phyloP scores from a whole-genome alignment of 2,329 filamentous ascomycete species.

The Dothideomycetes sp. region DNA sequence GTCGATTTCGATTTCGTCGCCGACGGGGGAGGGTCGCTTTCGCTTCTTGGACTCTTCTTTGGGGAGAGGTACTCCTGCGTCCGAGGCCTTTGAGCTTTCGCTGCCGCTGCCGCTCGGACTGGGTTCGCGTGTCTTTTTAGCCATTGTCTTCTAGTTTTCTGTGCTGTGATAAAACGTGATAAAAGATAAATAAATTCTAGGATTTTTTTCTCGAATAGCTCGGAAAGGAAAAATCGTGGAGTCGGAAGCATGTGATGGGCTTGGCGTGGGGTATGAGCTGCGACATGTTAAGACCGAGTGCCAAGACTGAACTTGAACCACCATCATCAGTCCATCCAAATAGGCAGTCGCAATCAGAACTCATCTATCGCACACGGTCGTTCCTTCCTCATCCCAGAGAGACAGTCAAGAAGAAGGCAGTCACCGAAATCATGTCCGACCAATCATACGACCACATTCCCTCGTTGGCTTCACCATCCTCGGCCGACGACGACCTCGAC shows the following conservation, averaged over 20 bases:
- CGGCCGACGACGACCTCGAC: conserved; percentile 37
- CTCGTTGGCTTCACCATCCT: conserved; percentile 15
- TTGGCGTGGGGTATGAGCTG: not conserved
- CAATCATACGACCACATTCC: conserved; percentile 40
- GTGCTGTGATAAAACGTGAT: not conserved
- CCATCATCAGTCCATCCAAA: too few relatives aligned
- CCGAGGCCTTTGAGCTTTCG: not conserved
- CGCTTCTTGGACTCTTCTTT: conserved; percentile 47
- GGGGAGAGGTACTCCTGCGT: not conserved
- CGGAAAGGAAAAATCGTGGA: not conserved
- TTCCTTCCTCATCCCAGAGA: too few relatives aligned
- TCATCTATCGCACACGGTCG: too few relatives aligned
- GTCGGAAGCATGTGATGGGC: not conserved
- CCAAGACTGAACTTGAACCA: too few relatives aligned
- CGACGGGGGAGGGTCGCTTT: conserved; percentile 47
- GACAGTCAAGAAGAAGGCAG: not conserved
- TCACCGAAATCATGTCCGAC: conserved; percentile 21
- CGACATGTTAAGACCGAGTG: not conserved
- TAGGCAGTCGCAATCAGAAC: too few relatives aligned
- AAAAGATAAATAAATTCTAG: too few relatives aligned
- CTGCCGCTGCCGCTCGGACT: conserved; percentile 7
- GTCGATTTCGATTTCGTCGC: conserved; percentile 80
- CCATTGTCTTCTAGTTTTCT: not conserved
- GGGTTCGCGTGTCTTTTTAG: conserved; percentile 7
- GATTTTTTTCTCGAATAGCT: not conserved